A percentile compares a stretch with the other conserved stretches of the same genome.
phyloP scores from a whole-genome alignment of 768 basidiomycete genomes.

The Sistotremastrum suecicum region DNA sequence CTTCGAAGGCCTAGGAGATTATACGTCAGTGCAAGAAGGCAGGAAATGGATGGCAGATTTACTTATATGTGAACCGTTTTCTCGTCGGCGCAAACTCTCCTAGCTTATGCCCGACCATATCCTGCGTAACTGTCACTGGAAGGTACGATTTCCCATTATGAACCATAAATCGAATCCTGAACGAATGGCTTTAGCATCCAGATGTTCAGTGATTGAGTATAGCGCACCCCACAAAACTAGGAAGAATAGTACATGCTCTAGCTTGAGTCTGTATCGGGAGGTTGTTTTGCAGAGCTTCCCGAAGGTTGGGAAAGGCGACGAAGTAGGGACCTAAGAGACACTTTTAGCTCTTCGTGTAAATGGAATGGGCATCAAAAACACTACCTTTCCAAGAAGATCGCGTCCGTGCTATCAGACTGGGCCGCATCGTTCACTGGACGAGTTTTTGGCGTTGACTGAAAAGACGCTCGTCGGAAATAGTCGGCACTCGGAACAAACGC shows the following conservation, averaged over 20 bases:
- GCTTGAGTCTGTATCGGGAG: slow-evolving; percentile 82
- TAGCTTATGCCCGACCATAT: slow-evolving; percentile 98
- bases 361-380: too few relatives aligned
- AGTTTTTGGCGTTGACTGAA: too few relatives aligned
- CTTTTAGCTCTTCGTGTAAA: too few relatives aligned
- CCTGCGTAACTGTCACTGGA: slow-evolving; percentile 79
- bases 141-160: slow-evolving; percentile 89
- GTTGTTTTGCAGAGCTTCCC: slow-evolving; percentile 66
- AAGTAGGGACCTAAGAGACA: slow-evolving; percentile 71
- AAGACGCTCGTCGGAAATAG: too few relatives aligned
- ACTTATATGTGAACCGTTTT: slow-evolving; percentile 80
- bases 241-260: slow-evolving; percentile 82
- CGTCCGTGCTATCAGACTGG: too few relatives aligned
- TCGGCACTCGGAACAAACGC: too few relatives aligned
- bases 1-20: slow-evolving; percentile 1
- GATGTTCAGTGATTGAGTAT: background rate
- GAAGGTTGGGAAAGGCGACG: slow-evolving; percentile 80
- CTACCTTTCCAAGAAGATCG: too few relatives aligned
- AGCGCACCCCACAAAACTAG: slow-evolving; percentile 87
- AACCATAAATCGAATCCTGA: slow-evolving; percentile 75
- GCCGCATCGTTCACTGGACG: too few relatives aligned
- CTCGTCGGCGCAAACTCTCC: slow-evolving; percentile 90
- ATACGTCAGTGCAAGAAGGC: too few relatives aligned
- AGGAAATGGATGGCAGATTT: slow-evolving; percentile 19
- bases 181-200: background rate